Evolutionary conservation across 352 stramenopile genomes (phyloP).

Genomic region (Phytophthora chlamydospora): DNA sequence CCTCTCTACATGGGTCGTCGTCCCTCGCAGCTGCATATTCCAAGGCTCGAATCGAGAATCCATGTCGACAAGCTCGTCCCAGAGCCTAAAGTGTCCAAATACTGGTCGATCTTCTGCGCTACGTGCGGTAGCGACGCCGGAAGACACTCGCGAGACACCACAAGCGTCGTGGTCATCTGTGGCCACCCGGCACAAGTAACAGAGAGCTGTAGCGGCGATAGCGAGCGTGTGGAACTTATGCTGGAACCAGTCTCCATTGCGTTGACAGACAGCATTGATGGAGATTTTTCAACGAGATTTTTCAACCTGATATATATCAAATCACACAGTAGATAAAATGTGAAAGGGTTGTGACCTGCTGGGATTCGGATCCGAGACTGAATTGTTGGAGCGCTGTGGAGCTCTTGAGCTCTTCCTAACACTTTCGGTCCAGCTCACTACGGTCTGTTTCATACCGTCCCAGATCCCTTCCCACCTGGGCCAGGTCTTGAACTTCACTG

Average conservation of each 20-base stretch:
- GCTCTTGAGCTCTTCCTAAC: no score
- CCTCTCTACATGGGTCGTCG: neutral
- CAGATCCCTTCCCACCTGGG: no score
- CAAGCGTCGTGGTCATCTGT: neutral
- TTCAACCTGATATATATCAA: no score
- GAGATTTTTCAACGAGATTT: no score
- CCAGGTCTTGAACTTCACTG: no score
- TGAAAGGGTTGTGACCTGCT: no score
- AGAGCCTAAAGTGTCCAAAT: slow-evolving; percentile 8
- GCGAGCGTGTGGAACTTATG: no score
- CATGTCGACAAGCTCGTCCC: neutral
- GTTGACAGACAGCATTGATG: no score
- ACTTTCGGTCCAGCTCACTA: no score
- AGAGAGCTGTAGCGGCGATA: neutral
- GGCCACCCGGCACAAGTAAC: neutral
- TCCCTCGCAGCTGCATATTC: slow-evolving; percentile 1
- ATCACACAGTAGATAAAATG: no score
- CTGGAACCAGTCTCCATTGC: slow-evolving; percentile 2
- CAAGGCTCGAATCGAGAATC: slow-evolving; percentile 5
- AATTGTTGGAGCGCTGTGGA: no score
- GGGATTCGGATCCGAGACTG: no score
- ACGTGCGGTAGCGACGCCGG: slow-evolving; percentile 4
- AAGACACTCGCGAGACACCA: slow-evolving; percentile 12
- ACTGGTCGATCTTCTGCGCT: neutral
- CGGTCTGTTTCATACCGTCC: neutral